Conservation (phyloP, 2,329 filamentous ascomycete species). For the Botrytis deweyae region DNA sequence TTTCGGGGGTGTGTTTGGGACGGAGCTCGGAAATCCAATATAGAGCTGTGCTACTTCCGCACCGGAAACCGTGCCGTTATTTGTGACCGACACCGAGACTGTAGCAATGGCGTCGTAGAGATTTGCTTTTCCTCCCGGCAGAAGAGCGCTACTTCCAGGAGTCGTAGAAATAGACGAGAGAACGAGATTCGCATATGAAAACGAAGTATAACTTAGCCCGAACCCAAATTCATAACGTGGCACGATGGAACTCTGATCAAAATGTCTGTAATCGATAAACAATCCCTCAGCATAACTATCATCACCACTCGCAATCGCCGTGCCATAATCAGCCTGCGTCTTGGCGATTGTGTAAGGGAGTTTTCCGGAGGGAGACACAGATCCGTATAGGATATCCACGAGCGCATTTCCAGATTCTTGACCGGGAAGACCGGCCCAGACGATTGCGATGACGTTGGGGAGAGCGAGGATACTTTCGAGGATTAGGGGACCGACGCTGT, state of each 20-base stretch:
- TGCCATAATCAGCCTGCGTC: constrained; percentile 48
- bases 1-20: constrained; percentile 47
- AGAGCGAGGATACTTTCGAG: constrained; percentile 62
- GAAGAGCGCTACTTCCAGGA: constrained; percentile 3
- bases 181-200: constrained; percentile 39
- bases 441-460: constrained; percentile 60
- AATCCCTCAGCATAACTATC: constrained; percentile 47
- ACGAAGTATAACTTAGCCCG: constrained; percentile 57
- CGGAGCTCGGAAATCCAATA: constrained; percentile 41
- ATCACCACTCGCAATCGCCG: constrained; percentile 26
- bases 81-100: background rate
- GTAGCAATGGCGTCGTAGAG: background rate
- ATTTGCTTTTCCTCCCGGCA: constrained; percentile 6
- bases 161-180: constrained; percentile 24
- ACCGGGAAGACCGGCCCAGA: constrained; percentile 60
- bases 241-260: constrained; percentile 44
- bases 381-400: constrained; percentile 60
- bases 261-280: constrained; percentile 54
- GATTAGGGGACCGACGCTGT: constrained; percentile 60
- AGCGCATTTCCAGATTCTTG: constrained; percentile 62
- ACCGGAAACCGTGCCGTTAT: background rate
- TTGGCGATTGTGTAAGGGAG: constrained; percentile 61
- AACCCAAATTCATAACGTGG: constrained; percentile 46
- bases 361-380: constrained; percentile 50
- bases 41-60: constrained; percentile 1